Evolutionary conservation across 768 basidiomycete species (phyloP).

Genomic region (Boletus subparvulus): DNA sequence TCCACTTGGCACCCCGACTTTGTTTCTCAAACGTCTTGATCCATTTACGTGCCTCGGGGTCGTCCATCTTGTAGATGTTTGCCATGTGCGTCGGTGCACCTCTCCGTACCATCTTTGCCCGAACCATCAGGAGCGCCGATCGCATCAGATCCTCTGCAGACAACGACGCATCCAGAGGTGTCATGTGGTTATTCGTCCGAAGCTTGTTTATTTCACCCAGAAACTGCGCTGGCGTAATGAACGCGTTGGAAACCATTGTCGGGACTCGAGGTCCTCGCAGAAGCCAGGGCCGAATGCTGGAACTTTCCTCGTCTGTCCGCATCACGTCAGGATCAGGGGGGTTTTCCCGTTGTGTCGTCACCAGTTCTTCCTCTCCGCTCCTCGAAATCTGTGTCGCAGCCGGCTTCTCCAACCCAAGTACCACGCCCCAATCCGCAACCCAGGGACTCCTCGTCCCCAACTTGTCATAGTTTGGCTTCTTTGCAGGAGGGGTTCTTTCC

Average conservation of each 20-base stretch:
- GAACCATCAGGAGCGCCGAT: conserved; percentile 67
- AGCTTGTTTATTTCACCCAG: conserved; percentile 56
- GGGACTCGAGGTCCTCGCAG: conserved; percentile 56
- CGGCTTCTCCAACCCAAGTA: conserved; percentile 52
- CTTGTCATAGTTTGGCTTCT: conserved; percentile 69
- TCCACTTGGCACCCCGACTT: conserved; percentile 10
- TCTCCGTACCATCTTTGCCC: conserved; percentile 56
- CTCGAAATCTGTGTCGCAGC: conserved; percentile 4
- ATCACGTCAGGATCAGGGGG: conserved; percentile 8
- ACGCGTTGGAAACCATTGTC: conserved; percentile 44
- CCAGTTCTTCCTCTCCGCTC: conserved; percentile 37
- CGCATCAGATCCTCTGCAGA: conserved; percentile 49
- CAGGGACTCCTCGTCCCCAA: conserved; percentile 71
- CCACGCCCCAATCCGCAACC: conserved; percentile 69
- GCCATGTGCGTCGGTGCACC: conserved; percentile 79
- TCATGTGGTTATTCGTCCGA: conserved; percentile 54
- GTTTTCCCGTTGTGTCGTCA: conserved; percentile 59
- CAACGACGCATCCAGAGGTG: conserved; percentile 33
- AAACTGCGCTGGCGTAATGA: conserved; percentile 46
- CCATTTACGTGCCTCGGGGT: conserved; percentile 54
- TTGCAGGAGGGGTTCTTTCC: conserved; percentile 85
- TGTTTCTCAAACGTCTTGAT: conserved; percentile 33
- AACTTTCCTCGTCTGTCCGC: conserved; percentile 4
- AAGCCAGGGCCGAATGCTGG: conserved; percentile 57
- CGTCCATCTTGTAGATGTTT: conserved; percentile 62